Conservation (phyloP, 2,329 filamentous ascomycete genomes). For the Elsinoe fawcettii region DNA sequence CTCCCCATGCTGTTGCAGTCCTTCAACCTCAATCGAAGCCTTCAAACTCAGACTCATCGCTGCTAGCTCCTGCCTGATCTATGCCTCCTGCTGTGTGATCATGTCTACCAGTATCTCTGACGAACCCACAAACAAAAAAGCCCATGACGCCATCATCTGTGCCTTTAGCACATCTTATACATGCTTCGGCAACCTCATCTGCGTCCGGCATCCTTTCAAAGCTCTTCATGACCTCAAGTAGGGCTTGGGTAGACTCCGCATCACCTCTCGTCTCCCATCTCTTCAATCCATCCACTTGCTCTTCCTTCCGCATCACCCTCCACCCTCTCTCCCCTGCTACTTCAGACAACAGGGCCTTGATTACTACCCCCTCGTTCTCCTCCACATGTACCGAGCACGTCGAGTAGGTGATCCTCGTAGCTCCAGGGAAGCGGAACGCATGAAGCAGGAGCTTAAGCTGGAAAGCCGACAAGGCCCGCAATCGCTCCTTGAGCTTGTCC, state of each 20-base stretch:
- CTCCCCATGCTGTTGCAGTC: background rate
- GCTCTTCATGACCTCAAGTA: slow-evolving; percentile 19
- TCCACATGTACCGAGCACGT: slow-evolving; percentile 83
- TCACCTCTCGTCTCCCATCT: slow-evolving; percentile 60
- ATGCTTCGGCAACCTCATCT: slow-evolving; percentile 21
- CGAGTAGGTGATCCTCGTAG: slow-evolving; percentile 75
- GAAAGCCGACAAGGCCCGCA: slow-evolving; percentile 69
- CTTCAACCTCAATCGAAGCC: background rate
- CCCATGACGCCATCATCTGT: slow-evolving; percentile 63
- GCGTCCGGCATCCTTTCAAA: slow-evolving; percentile 25
- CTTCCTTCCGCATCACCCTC: slow-evolving; percentile 61
- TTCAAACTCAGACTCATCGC: background rate
- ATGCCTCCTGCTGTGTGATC: background rate
- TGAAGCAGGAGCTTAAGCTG: slow-evolving; percentile 77
- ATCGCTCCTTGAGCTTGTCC: slow-evolving; percentile 53
- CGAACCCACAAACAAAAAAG: slow-evolving; percentile 89
- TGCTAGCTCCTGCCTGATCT: background rate
- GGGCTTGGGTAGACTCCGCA: slow-evolving; percentile 30
- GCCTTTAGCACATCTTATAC: slow-evolving; percentile 25
- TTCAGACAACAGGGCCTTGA: slow-evolving; percentile 59
- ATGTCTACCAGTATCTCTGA: slow-evolving; percentile 43
- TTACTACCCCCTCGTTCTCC: slow-evolving; percentile 84
- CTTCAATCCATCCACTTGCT: slow-evolving; percentile 69
- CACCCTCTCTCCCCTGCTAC: slow-evolving; percentile 63
- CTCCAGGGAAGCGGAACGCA: slow-evolving; percentile 72